Conservation (phyloP, 768 basidiomycete genomes). For the Chiua virens region DNA sequence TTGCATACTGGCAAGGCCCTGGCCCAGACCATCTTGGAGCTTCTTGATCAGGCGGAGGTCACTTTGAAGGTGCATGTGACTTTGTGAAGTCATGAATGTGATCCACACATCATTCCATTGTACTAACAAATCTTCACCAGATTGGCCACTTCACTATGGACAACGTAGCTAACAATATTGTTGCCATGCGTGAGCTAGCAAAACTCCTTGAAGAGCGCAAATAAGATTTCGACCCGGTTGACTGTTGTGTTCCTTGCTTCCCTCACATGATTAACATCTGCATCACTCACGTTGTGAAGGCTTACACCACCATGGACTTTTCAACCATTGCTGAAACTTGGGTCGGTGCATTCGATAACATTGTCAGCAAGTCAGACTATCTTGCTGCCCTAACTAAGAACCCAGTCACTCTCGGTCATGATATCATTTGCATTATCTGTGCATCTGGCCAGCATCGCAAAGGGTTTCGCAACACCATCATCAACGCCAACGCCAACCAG, state of each 20-base stretch:
- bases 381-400: neutral
- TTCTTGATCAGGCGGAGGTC: neutral
- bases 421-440: neutral
- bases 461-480: neutral
- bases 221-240: conserved; percentile 7
- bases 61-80: neutral
- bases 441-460: neutral
- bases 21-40: no score
- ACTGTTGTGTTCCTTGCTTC: conserved; percentile 16
- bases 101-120: neutral
- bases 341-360: neutral
- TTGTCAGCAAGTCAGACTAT: neutral
- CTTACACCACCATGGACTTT: neutral
- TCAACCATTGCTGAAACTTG: neutral
- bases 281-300: conserved; percentile 5
- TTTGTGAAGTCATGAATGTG: neutral
- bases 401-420: neutral
- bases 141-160: conserved; percentile 9
- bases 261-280: conserved; percentile 21
- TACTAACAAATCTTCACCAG: neutral
- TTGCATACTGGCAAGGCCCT: no score
- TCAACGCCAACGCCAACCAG: neutral
- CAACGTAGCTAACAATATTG: conserved; percentile 16
- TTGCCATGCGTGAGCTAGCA: conserved; percentile 1
- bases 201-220: neutral